A percentile compares a stretch with the other conserved stretches of the same genome.
Conservation (phyloP, 1,284 basidiomycete genomes). For the Mrakiaceae sp. region DNA sequence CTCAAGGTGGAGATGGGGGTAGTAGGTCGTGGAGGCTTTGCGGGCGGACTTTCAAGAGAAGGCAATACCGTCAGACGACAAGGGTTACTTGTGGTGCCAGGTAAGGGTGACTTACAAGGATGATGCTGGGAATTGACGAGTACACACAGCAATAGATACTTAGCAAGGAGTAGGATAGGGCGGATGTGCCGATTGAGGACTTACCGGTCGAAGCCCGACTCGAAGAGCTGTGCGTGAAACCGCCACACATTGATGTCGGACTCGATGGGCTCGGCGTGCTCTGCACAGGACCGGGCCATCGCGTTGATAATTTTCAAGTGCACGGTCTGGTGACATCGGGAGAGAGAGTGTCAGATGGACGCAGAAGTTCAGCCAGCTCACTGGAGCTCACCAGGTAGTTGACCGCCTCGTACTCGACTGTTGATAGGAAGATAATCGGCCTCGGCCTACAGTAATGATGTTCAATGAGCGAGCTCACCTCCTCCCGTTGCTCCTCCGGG, state of each 20-base stretch:
- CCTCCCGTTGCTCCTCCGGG: constrained; percentile 98
- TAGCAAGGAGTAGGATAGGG: neutral
- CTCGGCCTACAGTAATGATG: neutral
- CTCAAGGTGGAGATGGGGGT: constrained; percentile 83
- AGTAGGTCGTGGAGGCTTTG: constrained; percentile 84
- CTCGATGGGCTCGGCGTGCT: constrained; percentile 48
- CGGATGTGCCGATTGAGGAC: constrained; percentile 21
- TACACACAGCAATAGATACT: too few relatives aligned
- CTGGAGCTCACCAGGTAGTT: constrained; percentile 62
- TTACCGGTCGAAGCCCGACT: constrained; percentile 71
- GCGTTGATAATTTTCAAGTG: constrained; percentile 76
- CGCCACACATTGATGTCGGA: constrained; percentile 43
- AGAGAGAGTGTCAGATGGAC: neutral
- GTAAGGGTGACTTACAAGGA: constrained; percentile 27
- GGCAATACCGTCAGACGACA: neutral
- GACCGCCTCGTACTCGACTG: constrained; percentile 61
- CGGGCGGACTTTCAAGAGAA: constrained; percentile 56
- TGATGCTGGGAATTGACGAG: constrained; percentile 16
- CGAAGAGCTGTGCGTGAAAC: constrained; percentile 73
- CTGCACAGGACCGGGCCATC: constrained; percentile 50
- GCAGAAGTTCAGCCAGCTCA: constrained; percentile 18
- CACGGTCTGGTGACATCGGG: constrained; percentile 50
- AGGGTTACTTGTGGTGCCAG: too few relatives aligned
- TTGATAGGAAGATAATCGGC: neutral
- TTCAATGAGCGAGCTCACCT: constrained; percentile 56